Conservation (phyloP, 495 filamentous ascomycete species). For the Talaromyces ruber region DNA sequence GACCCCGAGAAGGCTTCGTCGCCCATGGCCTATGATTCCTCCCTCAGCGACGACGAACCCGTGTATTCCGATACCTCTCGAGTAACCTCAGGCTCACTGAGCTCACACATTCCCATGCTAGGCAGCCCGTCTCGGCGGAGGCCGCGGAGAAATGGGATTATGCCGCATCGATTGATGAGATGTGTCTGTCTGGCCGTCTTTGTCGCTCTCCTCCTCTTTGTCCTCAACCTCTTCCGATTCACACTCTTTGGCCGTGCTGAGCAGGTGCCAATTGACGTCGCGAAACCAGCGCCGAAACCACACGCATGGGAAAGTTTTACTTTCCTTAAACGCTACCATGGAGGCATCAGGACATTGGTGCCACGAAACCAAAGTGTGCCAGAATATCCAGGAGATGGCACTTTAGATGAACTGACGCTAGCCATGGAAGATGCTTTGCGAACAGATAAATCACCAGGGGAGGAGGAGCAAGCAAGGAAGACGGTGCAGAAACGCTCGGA, state of each 20-base stretch:
- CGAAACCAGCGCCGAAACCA: constrained; percentile 47
- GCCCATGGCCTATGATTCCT: constrained; percentile 11
- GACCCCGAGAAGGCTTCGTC: constrained; percentile 22
- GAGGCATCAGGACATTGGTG: constrained; percentile 63
- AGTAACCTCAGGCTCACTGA: constrained; percentile 36
- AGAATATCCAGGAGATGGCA: constrained; percentile 60
- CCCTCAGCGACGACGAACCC: constrained; percentile 14
- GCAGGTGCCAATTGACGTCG: constrained; percentile 47
- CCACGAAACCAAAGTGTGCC: constrained; percentile 52
- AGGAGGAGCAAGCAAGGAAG: constrained; percentile 9
- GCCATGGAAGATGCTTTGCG: constrained; percentile 9
- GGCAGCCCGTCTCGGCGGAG: constrained; percentile 31
- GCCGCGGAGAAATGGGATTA: constrained; percentile 41
- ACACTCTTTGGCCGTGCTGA: constrained; percentile 54
- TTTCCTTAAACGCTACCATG: constrained; percentile 77
- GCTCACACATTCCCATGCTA: constrained; percentile 50
- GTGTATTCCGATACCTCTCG: constrained; percentile 32
- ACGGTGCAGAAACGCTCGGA: not conserved
- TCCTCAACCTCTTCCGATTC: constrained; percentile 59
- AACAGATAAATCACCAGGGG: constrained; percentile 17
- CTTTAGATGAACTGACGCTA: constrained; percentile 16
- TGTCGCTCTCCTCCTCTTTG: constrained; percentile 60
- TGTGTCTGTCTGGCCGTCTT: constrained; percentile 65
- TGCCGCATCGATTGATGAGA: constrained; percentile 55
- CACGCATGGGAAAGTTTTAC: constrained; percentile 73